Evolutionary conservation across 306 rosid species (phyloP).

Genomic region (Oemleria cerasiformis): DNA sequence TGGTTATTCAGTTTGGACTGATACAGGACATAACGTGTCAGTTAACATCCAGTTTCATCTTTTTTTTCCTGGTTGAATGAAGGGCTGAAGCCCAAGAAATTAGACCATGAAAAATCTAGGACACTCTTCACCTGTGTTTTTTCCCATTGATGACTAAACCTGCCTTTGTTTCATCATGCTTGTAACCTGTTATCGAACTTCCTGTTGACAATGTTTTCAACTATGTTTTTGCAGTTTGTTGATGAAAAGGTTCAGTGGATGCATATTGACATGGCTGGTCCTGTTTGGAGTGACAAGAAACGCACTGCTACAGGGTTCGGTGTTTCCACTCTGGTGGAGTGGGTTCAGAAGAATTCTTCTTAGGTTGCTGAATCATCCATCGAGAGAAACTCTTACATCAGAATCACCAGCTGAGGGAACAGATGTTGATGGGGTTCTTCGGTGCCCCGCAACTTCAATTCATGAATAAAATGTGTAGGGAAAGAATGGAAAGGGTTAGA

Average conservation of each 20-base stretch:
- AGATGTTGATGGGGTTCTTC: neutral
- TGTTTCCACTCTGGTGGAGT: conserved; percentile 82
- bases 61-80: neutral
- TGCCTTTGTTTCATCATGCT: neutral
- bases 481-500: neutral
- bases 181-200: neutral
- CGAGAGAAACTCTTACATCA: neutral
- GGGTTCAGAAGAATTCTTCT: conserved; percentile 81
- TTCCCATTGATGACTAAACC: neutral
- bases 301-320: conserved; percentile 83
- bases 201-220: neutral
- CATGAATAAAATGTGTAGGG: conserved; percentile 12
- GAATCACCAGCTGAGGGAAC: neutral
- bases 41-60: neutral
- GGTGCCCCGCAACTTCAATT: neutral
- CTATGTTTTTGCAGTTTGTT: conserved; percentile 63
- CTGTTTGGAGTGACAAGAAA: conserved; percentile 80
- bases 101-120: neutral
- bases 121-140: neutral
- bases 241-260: conserved; percentile 97
- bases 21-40: neutral
- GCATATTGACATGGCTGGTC: conserved; percentile 97
- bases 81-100: neutral
- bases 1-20: no score
- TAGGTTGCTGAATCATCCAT: conserved; percentile 13